Evolutionary conservation across 176 grass and related monocot genomes (phyloP).

Genomic region (Musa schizocarpa): DNA sequence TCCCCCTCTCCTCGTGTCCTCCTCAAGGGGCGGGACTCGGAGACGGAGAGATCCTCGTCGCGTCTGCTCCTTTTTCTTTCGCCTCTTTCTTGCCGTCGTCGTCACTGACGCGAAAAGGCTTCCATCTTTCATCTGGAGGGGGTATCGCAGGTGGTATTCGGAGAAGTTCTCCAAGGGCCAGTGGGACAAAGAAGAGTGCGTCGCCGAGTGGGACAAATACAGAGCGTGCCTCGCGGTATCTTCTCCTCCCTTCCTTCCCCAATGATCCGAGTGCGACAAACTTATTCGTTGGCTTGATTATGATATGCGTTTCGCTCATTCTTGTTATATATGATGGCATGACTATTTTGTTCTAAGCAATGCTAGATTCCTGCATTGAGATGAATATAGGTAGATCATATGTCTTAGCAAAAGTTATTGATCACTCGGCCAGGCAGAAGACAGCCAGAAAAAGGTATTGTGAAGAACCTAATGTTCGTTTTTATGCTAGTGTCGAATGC

Average conservation of each 20-base stretch:
- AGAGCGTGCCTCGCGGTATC: constrained; percentile 59
- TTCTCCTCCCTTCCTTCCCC: not conserved
- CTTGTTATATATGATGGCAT: not conserved
- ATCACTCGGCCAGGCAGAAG: not conserved
- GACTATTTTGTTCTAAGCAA: not conserved
- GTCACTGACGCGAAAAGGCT: not conserved
- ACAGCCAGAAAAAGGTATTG: not conserved
- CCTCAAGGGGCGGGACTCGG: not conserved
- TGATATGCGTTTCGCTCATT: not conserved
- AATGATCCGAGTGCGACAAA: too few relatives aligned
- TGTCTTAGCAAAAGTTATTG: not conserved
- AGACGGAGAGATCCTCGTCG: not conserved
- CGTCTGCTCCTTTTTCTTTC: not conserved
- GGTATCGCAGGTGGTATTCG: constrained; percentile 52
- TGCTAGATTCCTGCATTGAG: not conserved
- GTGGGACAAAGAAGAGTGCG: constrained; percentile 79
- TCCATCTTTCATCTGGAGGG: not conserved
- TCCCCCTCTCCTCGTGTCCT: not conserved
- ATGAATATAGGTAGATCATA: not conserved
- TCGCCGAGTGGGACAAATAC: constrained; percentile 67
- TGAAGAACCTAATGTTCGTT: too few relatives aligned
- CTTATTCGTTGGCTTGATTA: not conserved
- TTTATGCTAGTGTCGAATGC: not conserved
- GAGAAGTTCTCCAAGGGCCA: constrained; percentile 95
- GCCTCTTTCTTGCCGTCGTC: not conserved